Conservation (phyloP, 495 filamentous ascomycete genomes). For the Penicillium silybi region DNA sequence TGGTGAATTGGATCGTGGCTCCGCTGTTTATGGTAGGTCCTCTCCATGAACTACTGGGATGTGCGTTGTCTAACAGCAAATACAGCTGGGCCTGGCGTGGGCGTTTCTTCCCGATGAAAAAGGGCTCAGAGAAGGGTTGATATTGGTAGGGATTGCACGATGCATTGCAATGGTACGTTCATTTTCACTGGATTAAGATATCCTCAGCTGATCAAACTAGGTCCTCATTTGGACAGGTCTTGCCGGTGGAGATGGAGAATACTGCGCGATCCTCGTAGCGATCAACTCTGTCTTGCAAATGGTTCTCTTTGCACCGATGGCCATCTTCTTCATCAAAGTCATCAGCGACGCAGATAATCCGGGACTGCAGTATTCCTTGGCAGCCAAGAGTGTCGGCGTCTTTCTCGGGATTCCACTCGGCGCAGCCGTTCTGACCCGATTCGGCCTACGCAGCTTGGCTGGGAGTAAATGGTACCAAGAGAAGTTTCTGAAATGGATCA, state of each 20-base stretch:
- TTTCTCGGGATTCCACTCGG: constrained; percentile 83
- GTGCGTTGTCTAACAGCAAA: not conserved
- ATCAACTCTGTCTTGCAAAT: constrained; percentile 85
- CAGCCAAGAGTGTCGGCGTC: constrained; percentile 72
- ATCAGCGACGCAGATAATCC: constrained; percentile 47
- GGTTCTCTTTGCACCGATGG: constrained; percentile 74
- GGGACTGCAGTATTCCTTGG: constrained; percentile 58
- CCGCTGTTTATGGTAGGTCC: constrained; percentile 75
- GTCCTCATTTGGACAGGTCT: constrained; percentile 74
- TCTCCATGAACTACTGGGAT: not conserved
- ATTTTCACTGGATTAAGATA: constrained; percentile 1
- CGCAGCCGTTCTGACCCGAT: constrained; percentile 71
- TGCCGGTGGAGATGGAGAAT: constrained; percentile 72
- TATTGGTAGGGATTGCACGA: constrained; percentile 69
- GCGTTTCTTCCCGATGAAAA: constrained; percentile 71
- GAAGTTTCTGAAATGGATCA: constrained; percentile 60
- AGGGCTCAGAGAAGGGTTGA: constrained; percentile 64
- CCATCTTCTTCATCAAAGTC: constrained; percentile 70
- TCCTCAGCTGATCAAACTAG: constrained; percentile 25
- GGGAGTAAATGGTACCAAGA: constrained; percentile 59
- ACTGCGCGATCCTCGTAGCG: constrained; percentile 86
- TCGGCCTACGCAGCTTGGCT: constrained; percentile 49
- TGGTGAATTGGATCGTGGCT: constrained; percentile 84
- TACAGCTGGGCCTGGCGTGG: constrained; percentile 62
- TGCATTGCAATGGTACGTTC: constrained; percentile 74